Conservation (phyloP, 1,139 yeast species). For the Petasospora fabianii region DNA sequence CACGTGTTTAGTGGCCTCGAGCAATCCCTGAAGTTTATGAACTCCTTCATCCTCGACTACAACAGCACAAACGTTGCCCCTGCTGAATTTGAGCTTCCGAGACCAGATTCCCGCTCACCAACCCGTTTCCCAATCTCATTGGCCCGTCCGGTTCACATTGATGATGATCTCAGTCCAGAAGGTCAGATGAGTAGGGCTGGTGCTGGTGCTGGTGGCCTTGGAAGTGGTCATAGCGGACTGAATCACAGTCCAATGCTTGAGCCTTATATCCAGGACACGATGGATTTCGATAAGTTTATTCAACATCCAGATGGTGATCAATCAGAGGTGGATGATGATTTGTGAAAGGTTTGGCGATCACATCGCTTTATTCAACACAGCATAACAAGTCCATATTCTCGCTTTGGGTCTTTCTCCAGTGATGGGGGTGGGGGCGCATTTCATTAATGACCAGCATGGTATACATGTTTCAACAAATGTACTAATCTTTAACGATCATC, state of each 20-base stretch:
- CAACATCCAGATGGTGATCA: conserved; percentile 14
- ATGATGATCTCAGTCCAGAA: conserved; percentile 3
- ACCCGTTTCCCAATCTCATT: conserved; percentile 8
- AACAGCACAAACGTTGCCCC: conserved; percentile 30
- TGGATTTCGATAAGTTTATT: conserved; percentile 16
- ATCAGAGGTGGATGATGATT: conserved; percentile 2
- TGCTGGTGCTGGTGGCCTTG: no score
- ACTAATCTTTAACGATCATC: background rate
- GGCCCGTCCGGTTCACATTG: conserved; percentile 8
- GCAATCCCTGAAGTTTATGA: conserved; percentile 48
- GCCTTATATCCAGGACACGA: conserved; percentile 22
- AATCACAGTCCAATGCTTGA: conserved; percentile 18
- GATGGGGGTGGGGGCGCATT: background rate
- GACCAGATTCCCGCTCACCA: conserved; percentile 22
- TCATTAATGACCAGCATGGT: background rate
- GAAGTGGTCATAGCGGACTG: no score
- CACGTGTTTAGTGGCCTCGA: conserved; percentile 49
- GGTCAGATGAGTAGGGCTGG: no score
- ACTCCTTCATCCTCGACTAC: conserved; percentile 49
- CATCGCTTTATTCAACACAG: background rate
- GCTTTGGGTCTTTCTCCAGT: no score
- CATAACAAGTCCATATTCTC: no score
- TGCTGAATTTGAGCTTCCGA: conserved; percentile 23
- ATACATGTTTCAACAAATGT: conserved; percentile 3
- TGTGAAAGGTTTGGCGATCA: background rate